Percentiles rank a stretch among this genome's conserved stretches.
These are phyloP conservation scores for Penicillium expansum DNA, from an alignment of 2,329 filamentous ascomycete species.

Conservation along the genomic window DNA sequence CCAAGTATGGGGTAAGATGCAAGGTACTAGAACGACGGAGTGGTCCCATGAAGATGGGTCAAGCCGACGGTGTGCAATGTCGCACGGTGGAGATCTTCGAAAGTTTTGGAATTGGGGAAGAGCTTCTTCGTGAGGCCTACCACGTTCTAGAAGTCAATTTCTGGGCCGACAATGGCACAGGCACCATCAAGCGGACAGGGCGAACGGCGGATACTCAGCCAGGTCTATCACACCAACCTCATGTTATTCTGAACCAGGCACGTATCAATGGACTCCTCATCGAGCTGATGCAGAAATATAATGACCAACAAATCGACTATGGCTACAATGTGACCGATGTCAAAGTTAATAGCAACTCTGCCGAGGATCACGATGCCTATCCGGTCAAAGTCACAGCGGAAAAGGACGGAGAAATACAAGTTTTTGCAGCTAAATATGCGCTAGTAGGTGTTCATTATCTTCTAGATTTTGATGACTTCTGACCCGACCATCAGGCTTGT, in stretches of 20 bases:
- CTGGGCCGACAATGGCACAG: constrained; percentile 46
- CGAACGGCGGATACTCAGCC: constrained; percentile 55
- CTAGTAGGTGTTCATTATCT: constrained; percentile 41
- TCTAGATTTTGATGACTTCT: not conserved
- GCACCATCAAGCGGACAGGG: constrained; percentile 48
- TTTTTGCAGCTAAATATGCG: constrained; percentile 51
- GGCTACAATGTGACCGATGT: constrained; percentile 52
- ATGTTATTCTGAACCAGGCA: constrained; percentile 59
- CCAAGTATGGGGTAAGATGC: constrained; percentile 56
- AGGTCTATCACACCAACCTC: constrained; percentile 54
- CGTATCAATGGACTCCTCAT: constrained; percentile 56
- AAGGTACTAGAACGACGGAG: constrained; percentile 57
- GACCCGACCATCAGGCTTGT: constrained; percentile 37
- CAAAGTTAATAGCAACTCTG: constrained; percentile 47
- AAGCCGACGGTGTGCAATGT: constrained; percentile 63
- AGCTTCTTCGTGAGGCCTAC: constrained; percentile 56
- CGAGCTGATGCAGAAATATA: constrained; percentile 46
- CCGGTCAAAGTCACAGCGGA: constrained; percentile 47
- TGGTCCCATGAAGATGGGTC: constrained; percentile 56
- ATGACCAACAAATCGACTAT: constrained; percentile 53
- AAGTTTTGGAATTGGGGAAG: constrained; percentile 55
- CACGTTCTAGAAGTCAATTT: constrained; percentile 59
- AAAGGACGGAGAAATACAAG: constrained; percentile 41
- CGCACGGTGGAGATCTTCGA: constrained; percentile 63
- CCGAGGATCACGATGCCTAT: constrained; percentile 40